These are phyloP conservation scores for Lipomyces sp. DNA, from an alignment of 805 yeast genomes.

Conservation along the genomic window DNA sequence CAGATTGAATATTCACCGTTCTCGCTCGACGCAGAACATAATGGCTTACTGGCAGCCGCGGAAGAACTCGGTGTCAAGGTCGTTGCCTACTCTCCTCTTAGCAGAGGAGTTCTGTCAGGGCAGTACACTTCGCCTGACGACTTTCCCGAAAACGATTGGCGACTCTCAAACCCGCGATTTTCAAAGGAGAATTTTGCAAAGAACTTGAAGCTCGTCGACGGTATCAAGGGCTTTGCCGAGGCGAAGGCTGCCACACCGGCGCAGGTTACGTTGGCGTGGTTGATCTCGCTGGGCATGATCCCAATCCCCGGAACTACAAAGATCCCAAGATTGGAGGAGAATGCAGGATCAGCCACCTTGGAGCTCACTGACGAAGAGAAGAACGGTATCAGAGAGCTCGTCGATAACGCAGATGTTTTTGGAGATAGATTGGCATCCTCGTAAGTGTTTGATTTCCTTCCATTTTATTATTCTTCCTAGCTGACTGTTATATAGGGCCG, in stretches of 20 bases:
- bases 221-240: slow-evolving; percentile 50
- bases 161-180: slow-evolving; percentile 56
- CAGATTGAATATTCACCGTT: slow-evolving; percentile 79
- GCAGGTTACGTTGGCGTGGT: slow-evolving; percentile 70
- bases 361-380: slow-evolving; percentile 20
- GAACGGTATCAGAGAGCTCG: slow-evolving; percentile 13
- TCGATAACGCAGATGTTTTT: slow-evolving; percentile 11
- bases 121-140: slow-evolving; percentile 45
- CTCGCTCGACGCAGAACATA: slow-evolving; percentile 55
- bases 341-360: slow-evolving; percentile 39
- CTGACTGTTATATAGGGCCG: no score
- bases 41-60: slow-evolving; percentile 63
- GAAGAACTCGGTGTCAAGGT: slow-evolving; percentile 60
- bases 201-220: slow-evolving; percentile 52
- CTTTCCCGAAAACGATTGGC: slow-evolving; percentile 53
- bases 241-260: slow-evolving; percentile 50
- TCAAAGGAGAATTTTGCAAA: slow-evolving; percentile 51
- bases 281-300: slow-evolving; percentile 49
- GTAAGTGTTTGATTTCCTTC: no score
- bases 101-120: slow-evolving; percentile 76
- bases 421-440: slow-evolving; percentile 11
- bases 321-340: slow-evolving; percentile 58
- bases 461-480: no score
- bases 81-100: slow-evolving; percentile 79
- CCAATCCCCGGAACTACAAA: slow-evolving; percentile 82